phyloP scores from a whole-genome alignment of 805 yeast species.

The Candida corydali region DNA sequence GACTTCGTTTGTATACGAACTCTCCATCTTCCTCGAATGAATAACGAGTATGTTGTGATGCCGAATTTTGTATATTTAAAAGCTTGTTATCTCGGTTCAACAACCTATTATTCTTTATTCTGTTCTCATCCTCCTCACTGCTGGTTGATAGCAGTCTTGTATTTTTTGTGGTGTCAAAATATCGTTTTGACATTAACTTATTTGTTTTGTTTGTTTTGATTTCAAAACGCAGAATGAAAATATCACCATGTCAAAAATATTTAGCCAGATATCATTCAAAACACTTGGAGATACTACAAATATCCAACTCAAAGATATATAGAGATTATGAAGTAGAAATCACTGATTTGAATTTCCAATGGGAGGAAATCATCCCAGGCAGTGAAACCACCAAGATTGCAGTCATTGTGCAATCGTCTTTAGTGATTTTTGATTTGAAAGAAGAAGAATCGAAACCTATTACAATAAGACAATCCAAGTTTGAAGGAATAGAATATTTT shows the following conservation, averaged over 20 bases:
- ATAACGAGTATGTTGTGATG: not conserved
- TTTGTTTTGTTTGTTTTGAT: slow-evolving; percentile 6
- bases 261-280: not conserved
- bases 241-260: slow-evolving; percentile 7
- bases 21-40: slow-evolving; percentile 26
- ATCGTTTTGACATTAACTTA: slow-evolving; percentile 1
- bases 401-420: slow-evolving; percentile 16
- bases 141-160: not conserved
- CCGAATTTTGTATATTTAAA: not conserved
- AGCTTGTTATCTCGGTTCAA: slow-evolving; percentile 4
- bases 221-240: slow-evolving; percentile 2
- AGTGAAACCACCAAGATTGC: slow-evolving; percentile 27
- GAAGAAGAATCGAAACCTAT: slow-evolving; percentile 20
- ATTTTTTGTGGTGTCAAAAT: not conserved
- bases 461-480: slow-evolving; percentile 23
- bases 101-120: not conserved
- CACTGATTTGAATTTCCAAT: slow-evolving; percentile 13
- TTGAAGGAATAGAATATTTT: slow-evolving; percentile 26
- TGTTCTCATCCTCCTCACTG: slow-evolving; percentile 1
- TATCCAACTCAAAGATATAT: not conserved
- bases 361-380: slow-evolving; percentile 19
- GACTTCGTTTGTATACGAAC: slow-evolving; percentile 26
- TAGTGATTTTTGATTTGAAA: slow-evolving; percentile 23
- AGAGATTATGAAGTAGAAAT: not conserved
- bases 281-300: not conserved